A percentile compares a stretch with the other conserved stretches of the same genome.
Evolutionary conservation across 108 stramenopile genomes (phyloP).

Genomic region (Cylindrotheca fusiformis): DNA sequence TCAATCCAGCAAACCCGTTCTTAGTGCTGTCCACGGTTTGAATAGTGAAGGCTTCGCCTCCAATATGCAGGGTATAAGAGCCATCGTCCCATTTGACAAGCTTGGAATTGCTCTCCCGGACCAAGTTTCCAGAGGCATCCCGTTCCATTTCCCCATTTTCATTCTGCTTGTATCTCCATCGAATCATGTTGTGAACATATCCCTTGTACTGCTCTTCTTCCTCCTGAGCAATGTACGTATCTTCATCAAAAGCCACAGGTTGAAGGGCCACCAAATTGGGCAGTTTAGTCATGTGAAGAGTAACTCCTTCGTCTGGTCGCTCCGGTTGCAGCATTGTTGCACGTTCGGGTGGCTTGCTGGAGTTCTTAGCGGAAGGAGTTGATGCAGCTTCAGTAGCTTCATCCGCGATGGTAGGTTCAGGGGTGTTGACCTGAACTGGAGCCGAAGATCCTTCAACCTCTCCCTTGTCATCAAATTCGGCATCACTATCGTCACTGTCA

Average conservation of each 20-base stretch:
- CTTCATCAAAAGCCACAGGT: conserved; percentile 57
- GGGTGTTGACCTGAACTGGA: conserved; percentile 12
- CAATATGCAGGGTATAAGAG: conserved; percentile 78
- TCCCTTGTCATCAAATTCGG: conserved; percentile 49
- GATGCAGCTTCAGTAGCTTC: not conserved
- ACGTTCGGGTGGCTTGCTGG: conserved; percentile 21
- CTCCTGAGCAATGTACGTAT: conserved; percentile 45
- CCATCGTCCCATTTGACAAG: conserved; percentile 91
- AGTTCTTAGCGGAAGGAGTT: not conserved
- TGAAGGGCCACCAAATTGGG: conserved; percentile 84
- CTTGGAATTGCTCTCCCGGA: conserved; percentile 70
- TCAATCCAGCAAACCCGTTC: conserved; percentile 56
- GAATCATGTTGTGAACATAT: conserved; percentile 77
- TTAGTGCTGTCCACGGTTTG: conserved; percentile 34
- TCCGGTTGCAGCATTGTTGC: conserved; percentile 34
- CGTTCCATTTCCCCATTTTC: conserved; percentile 33
- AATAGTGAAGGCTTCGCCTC: conserved; percentile 81
- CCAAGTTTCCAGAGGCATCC: conserved; percentile 29
- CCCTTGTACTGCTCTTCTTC: conserved; percentile 67
- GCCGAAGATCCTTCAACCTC: conserved; percentile 41
- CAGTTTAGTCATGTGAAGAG: conserved; percentile 67
- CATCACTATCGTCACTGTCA: conserved; percentile 42
- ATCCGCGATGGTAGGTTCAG: conserved; percentile 1
- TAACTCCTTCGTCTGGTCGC: conserved; percentile 22
- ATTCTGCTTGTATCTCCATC: conserved; percentile 71